phyloP scores from a whole-genome alignment of 352 stramenopile species.

The Phytophthora tubulina region DNA sequence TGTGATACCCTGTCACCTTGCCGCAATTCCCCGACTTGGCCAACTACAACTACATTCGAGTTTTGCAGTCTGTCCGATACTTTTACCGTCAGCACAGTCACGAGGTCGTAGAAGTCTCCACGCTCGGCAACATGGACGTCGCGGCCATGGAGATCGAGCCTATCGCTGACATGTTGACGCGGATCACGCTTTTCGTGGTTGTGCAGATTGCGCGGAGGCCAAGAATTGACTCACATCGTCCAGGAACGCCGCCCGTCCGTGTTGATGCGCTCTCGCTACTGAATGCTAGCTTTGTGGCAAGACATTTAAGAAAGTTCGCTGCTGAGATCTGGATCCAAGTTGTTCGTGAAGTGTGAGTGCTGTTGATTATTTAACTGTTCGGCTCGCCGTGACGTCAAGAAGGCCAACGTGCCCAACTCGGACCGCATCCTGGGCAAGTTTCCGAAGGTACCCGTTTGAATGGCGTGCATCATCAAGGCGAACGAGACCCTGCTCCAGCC shows the following conservation, averaged over 20 bases:
- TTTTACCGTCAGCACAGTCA: constrained; percentile 56
- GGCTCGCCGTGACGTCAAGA: constrained; percentile 54
- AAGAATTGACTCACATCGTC: constrained; percentile 62
- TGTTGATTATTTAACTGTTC: constrained; percentile 60
- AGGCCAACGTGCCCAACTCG: constrained; percentile 51
- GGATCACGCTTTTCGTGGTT: constrained; percentile 50
- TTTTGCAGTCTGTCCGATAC: constrained; percentile 50
- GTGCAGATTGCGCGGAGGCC: constrained; percentile 57
- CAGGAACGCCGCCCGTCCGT: constrained; percentile 49
- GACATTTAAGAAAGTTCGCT: constrained; percentile 49
- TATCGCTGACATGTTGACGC: constrained; percentile 43
- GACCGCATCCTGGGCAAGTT: constrained; percentile 55
- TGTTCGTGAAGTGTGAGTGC: constrained; percentile 55
- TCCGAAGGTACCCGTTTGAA: constrained; percentile 51
- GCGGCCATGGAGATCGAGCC: constrained; percentile 47
- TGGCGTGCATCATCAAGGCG: constrained; percentile 53
- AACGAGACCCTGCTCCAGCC: constrained; percentile 36
- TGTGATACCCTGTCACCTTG: constrained; percentile 60
- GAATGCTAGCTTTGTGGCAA: constrained; percentile 56
- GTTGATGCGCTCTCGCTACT: constrained; percentile 36
- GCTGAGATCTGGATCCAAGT: constrained; percentile 43
- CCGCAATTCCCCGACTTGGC: constrained; percentile 51
- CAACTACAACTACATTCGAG: constrained; percentile 60
- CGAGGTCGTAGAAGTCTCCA: constrained; percentile 62
- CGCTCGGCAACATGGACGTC: constrained; percentile 53